Evolutionary conservation across 768 basidiomycete genomes (phyloP).

Genomic region (Psilocybe azurescens): DNA sequence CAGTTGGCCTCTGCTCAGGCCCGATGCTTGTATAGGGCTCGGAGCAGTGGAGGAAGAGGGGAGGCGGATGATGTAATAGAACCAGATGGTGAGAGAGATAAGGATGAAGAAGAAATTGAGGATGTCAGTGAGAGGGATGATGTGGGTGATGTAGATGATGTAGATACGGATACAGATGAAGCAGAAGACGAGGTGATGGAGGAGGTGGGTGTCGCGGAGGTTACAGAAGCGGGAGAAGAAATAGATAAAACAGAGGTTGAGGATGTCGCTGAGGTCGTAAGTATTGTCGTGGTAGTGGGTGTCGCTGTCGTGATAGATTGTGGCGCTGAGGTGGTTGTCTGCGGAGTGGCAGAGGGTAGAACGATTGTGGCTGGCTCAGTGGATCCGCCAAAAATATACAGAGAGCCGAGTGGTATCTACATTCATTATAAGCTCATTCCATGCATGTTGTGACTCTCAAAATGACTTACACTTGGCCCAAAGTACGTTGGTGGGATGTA

Average conservation of each 20-base stretch:
- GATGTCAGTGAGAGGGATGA: conserved; percentile 28
- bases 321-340: conserved; percentile 11
- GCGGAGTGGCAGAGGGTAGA: conserved; percentile 11
- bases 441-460: not conserved
- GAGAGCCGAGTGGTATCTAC: conserved; percentile 76
- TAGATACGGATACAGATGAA: conserved; percentile 35
- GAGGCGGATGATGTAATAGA: conserved; percentile 23
- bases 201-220: conserved; percentile 28
- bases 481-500: conserved; percentile 81
- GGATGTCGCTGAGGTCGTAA: not conserved
- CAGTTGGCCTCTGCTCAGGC: conserved; percentile 45
- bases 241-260: conserved; percentile 2
- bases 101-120: conserved; percentile 24
- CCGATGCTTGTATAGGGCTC: conserved; percentile 24
- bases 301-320: conserved; percentile 21
- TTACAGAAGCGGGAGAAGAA: conserved; percentile 3
- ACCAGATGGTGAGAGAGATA: conserved; percentile 27
- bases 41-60: conserved; percentile 21
- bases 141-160: conserved; percentile 29
- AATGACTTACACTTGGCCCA: conserved; percentile 74
- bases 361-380: conserved; percentile 58
- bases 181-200: conserved; percentile 36
- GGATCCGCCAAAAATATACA: conserved; percentile 80
- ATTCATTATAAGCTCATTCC: conserved; percentile 4
- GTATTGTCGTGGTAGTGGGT: conserved; percentile 22